Conservation (phyloP, 768 basidiomycete species). For the Xerocomellus intermedius region DNA sequence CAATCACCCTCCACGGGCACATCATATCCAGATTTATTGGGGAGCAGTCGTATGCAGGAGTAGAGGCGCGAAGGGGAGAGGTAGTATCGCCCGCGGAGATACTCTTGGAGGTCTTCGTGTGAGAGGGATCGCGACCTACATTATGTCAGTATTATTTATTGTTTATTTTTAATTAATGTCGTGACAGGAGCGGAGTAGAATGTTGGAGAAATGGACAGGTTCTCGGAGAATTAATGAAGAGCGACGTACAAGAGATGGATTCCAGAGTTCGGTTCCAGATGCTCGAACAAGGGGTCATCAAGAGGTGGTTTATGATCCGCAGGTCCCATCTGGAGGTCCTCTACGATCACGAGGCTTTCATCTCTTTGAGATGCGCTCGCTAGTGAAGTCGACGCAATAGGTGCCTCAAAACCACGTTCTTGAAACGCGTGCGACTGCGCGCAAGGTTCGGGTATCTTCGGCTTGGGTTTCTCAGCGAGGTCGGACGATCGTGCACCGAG, state of each 20-base stretch:
- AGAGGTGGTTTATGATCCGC: conserved; percentile 64
- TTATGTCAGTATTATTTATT: conserved; percentile 9
- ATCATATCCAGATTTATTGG: conserved; percentile 83
- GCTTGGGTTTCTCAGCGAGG: conserved; percentile 20
- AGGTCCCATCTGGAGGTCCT: conserved; percentile 78
- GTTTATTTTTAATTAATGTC: neutral
- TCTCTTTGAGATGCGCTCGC: conserved; percentile 39
- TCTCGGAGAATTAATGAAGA: neutral
- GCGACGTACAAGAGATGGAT: conserved; percentile 74
- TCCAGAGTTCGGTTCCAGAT: conserved; percentile 86
- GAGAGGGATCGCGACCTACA: conserved; percentile 70
- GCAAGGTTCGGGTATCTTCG: conserved; percentile 9
- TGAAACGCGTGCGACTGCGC: neutral
- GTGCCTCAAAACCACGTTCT: conserved; percentile 7
- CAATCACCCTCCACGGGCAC: conserved; percentile 92
- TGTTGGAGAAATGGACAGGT: neutral
- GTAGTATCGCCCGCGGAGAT: conserved; percentile 81
- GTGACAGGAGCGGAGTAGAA: neutral
- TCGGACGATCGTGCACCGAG: conserved; percentile 33
- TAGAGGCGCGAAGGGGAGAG: conserved; percentile 89
- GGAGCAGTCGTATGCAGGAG: conserved; percentile 73
- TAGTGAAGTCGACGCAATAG: conserved; percentile 3
- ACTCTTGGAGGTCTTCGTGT: conserved; percentile 76
- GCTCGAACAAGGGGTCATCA: conserved; percentile 76
- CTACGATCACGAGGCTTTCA: conserved; percentile 66